Conservation (phyloP, 2,329 filamentous ascomycete genomes). For the Diaporthe nobilis region DNA sequence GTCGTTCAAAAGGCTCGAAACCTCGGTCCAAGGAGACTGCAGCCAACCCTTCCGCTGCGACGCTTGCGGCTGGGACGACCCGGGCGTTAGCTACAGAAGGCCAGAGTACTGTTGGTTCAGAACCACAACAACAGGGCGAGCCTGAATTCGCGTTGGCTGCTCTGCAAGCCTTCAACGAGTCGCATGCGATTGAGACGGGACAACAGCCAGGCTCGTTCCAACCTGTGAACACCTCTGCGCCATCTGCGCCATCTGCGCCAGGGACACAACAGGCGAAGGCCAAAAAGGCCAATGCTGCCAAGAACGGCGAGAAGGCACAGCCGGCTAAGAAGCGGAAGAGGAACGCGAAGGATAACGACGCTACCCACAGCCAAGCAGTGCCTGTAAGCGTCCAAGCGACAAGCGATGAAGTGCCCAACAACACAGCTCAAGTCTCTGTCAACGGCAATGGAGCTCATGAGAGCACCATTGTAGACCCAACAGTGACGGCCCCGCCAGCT, state of each 20-base stretch:
- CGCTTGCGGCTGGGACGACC: not conserved
- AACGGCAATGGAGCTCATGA: constrained; percentile 19
- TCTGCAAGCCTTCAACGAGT: constrained; percentile 35
- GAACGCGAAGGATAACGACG: constrained; percentile 44
- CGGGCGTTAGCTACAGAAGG: not conserved
- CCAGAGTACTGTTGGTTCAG: constrained; percentile 19
- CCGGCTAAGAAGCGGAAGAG: constrained; percentile 51
- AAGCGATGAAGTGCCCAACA: constrained; percentile 8
- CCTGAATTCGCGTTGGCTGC: constrained; percentile 35
- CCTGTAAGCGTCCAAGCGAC: not conserved
- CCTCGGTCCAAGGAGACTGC: constrained; percentile 54
- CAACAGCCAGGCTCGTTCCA: constrained; percentile 36
- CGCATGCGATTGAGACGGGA: not conserved
- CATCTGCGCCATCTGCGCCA: not conserved
- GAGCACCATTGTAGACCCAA: constrained; percentile 39
- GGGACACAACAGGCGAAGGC: constrained; percentile 1
- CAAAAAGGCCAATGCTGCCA: constrained; percentile 22
- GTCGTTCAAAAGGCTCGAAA: constrained; percentile 63
- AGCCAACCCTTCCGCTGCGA: constrained; percentile 13
- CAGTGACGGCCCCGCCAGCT: constrained; percentile 47
- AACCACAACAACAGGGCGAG: constrained; percentile 25
- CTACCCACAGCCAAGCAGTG: constrained; percentile 12
- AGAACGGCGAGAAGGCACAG: constrained; percentile 20
- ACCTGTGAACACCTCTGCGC: constrained; percentile 28
- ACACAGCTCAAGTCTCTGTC: not conserved